phyloP scores from a whole-genome alignment of 345 rosid genomes.

The Cardamine occulta region DNA sequence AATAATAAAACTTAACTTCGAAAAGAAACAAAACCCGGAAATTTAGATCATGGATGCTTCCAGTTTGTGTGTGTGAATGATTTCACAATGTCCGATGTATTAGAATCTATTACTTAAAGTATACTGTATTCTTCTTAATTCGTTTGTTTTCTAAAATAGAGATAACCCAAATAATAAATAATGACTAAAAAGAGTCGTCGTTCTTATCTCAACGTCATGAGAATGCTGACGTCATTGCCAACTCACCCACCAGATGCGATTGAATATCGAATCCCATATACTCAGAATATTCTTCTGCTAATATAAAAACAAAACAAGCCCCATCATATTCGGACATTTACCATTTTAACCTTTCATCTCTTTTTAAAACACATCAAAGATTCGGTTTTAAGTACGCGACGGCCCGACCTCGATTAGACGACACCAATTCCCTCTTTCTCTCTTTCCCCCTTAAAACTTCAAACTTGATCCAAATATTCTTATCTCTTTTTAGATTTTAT shows the following conservation, averaged over 20 bases:
- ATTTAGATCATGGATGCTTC: background rate
- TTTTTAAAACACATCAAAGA: background rate
- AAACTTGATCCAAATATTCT: constrained; percentile 53
- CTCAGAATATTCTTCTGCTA: constrained; percentile 25
- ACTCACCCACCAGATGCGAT: background rate
- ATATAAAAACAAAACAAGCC: background rate
- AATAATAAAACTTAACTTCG: no score
- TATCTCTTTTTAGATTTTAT: constrained; percentile 17
- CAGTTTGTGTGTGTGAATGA: background rate
- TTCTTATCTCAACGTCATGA: constrained; percentile 31
- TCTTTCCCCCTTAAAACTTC: constrained; percentile 2
- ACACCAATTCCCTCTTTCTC: background rate
- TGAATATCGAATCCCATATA: constrained; percentile 8
- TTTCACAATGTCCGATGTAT: background rate
- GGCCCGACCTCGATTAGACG: constrained; percentile 34
- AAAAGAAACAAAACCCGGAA: background rate
- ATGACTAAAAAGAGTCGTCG: constrained; percentile 4
- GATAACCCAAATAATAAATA: background rate
- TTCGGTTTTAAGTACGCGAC: constrained; percentile 42
- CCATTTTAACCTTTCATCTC: constrained; percentile 5
- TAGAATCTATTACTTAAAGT: background rate
- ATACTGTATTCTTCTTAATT: background rate
- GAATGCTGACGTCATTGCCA: constrained; percentile 31
- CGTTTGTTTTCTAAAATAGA: background rate
- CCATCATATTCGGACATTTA: background rate